These are phyloP conservation scores for Phytopythium vexans DNA, from an alignment of 352 stramenopile species.

Conservation along the genomic window DNA sequence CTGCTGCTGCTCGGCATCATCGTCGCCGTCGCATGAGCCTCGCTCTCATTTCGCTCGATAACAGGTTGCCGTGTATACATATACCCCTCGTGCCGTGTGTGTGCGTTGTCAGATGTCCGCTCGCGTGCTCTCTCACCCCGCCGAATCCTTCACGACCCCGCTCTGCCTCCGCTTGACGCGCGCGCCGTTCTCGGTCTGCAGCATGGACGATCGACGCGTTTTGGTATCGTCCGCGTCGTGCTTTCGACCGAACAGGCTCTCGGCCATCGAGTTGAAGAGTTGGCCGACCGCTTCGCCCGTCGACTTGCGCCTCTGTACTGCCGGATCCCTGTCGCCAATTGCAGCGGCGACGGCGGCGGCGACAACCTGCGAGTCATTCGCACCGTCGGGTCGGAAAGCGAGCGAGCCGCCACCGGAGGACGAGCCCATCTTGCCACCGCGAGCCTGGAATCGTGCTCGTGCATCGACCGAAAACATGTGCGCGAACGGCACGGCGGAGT, in stretches of 20 bases:
- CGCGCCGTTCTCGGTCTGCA: slow-evolving; percentile 40
- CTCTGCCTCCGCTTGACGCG: slow-evolving; percentile 4
- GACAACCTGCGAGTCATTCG: slow-evolving; percentile 3
- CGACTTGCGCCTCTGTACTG: background rate
- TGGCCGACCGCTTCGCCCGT: slow-evolving; percentile 57
- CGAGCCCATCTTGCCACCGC: slow-evolving; percentile 33
- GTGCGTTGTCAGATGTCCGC: background rate
- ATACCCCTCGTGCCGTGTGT: slow-evolving; percentile 7
- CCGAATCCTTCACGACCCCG: background rate
- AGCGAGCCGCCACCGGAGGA: slow-evolving; percentile 25
- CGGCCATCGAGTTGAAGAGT: slow-evolving; percentile 54
- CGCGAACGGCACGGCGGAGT: slow-evolving; percentile 59
- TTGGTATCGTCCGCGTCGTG: slow-evolving; percentile 22
- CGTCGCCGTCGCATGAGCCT: slow-evolving; percentile 25
- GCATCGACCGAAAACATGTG: slow-evolving; percentile 65
- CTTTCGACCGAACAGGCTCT: slow-evolving; percentile 43
- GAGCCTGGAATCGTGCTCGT: slow-evolving; percentile 36
- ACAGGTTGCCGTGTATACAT: slow-evolving; percentile 13
- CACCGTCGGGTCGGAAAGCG: slow-evolving; percentile 15
- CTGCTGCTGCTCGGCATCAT: slow-evolving; percentile 57
- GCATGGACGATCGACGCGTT: slow-evolving; percentile 30
- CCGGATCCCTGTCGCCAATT: slow-evolving; percentile 18
- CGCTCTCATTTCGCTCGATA: slow-evolving; percentile 4
- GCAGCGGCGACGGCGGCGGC: background rate
- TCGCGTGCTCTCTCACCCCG: background rate